Evolutionary conservation across 2,329 filamentous ascomycete species (phyloP).

Genomic region (Chrysoporthe austroafricana): DNA sequence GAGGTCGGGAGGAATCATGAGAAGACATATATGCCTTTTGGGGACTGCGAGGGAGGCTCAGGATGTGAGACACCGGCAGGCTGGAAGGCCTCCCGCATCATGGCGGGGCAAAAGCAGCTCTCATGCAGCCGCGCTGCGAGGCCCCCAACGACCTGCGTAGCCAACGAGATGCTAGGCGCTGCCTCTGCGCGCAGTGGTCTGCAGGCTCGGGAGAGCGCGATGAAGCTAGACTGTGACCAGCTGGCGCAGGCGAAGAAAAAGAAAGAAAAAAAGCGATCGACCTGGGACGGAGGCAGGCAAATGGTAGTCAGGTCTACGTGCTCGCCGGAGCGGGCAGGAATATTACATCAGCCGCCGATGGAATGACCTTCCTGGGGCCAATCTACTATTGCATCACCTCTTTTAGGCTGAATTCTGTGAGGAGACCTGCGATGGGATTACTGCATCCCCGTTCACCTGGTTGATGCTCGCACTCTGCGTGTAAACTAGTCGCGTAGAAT

Average conservation of each 20-base stretch:
- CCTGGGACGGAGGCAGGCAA: too few relatives aligned
- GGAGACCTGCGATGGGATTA: too few relatives aligned
- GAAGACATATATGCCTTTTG: not conserved
- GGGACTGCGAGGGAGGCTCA: not conserved
- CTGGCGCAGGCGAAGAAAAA: not conserved
- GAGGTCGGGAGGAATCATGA: not conserved
- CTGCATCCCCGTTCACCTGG: not conserved
- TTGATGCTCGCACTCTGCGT: not conserved
- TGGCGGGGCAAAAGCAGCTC: not conserved
- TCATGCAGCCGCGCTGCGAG: conserved; percentile 7
- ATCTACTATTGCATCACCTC: too few relatives aligned
- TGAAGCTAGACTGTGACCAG: not conserved
- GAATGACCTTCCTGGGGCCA: too few relatives aligned
- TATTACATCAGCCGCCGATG: too few relatives aligned
- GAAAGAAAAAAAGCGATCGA: not conserved
- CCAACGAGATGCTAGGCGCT: not conserved
- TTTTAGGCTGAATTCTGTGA: too few relatives aligned
- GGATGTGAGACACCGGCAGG: not conserved
- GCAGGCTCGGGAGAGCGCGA: not conserved
- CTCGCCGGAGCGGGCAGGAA: too few relatives aligned
- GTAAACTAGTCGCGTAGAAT: not conserved
- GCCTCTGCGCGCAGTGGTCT: too few relatives aligned
- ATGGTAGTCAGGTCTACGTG: too few relatives aligned
- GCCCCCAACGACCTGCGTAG: not conserved
- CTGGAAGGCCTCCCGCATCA: conserved; percentile 8